phyloP scores from a whole-genome alignment of 106 monocot species.

The Dendrobium officinale region DNA sequence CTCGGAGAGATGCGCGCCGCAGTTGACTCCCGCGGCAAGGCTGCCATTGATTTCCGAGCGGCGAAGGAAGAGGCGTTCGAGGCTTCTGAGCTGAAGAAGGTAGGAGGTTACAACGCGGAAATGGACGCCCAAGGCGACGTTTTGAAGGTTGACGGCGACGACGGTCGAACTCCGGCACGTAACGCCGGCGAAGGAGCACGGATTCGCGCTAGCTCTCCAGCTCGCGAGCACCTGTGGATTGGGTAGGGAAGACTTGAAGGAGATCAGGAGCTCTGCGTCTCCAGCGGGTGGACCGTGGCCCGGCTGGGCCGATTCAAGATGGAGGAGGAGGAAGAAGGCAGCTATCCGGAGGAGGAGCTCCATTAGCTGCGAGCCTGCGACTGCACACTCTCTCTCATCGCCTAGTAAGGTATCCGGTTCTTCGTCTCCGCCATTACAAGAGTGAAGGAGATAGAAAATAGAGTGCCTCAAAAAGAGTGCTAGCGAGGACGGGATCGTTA shows the following conservation, averaged over 20 bases:
- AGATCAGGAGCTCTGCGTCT: conserved; percentile 37
- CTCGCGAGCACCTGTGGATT: conserved; percentile 22
- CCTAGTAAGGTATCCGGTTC: not conserved
- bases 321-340: conserved; percentile 14
- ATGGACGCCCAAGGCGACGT: conserved; percentile 32
- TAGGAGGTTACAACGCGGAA: conserved; percentile 38
- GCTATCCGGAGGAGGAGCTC: not conserved
- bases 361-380: not conserved
- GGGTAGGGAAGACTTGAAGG: conserved; percentile 50
- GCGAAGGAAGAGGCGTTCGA: conserved; percentile 36
- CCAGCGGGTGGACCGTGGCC: not conserved
- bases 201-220: conserved; percentile 27
- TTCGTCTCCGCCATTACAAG: not conserved
- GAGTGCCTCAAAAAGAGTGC: not conserved
- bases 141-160: conserved; percentile 28
- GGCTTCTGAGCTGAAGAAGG: conserved; percentile 28
- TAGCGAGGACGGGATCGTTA: no score
- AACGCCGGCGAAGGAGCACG: conserved; percentile 55
- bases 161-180: conserved; percentile 28
- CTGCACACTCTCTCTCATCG: not conserved
- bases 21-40: conserved; percentile 17
- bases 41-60: conserved; percentile 41
- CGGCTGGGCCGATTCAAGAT: not conserved
- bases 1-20: conserved; percentile 25
- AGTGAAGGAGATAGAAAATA: not conserved